Evolutionary conservation across 2,329 filamentous ascomycete species (phyloP).

Genomic region (Xylariaceae sp.): DNA sequence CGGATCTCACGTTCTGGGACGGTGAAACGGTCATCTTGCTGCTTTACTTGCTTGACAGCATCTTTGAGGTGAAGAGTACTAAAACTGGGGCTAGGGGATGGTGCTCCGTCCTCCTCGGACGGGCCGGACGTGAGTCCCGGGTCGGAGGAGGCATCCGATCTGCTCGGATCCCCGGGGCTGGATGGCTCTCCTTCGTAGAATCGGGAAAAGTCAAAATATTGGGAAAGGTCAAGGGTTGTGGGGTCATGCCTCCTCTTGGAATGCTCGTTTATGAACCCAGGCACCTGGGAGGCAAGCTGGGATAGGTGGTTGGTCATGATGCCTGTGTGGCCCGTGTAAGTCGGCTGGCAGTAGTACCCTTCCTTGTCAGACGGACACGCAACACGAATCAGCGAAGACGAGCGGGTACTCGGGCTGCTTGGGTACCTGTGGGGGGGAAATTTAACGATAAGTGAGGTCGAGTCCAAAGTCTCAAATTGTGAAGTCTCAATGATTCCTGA

Average conservation of each 20-base stretch:
- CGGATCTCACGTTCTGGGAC: slow-evolving; percentile 40
- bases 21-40: slow-evolving; percentile 42
- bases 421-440: slow-evolving; percentile 42
- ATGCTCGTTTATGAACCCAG: slow-evolving; percentile 38
- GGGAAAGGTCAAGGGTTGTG: slow-evolving; percentile 32
- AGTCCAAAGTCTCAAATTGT: slow-evolving; percentile 39
- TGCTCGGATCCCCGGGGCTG: slow-evolving; percentile 39
- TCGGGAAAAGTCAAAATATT: slow-evolving; percentile 40
- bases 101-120: slow-evolving; percentile 42
- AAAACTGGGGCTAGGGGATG: slow-evolving; percentile 37
- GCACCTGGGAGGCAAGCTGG: slow-evolving; percentile 40
- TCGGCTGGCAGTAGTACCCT: slow-evolving; percentile 40
- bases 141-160: slow-evolving; percentile 41
- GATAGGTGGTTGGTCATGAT: slow-evolving; percentile 40
- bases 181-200: slow-evolving; percentile 37
- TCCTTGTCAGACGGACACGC: slow-evolving; percentile 42
- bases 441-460: slow-evolving; percentile 42
- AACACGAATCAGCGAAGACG: slow-evolving; percentile 43
- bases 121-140: slow-evolving; percentile 42
- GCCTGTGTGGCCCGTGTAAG: slow-evolving; percentile 43
- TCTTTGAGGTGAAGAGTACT: slow-evolving; percentile 36
- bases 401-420: slow-evolving; percentile 40
- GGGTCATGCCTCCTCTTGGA: slow-evolving; percentile 36
- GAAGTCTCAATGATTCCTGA: slow-evolving; percentile 42
- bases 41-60: slow-evolving; percentile 37